A percentile compares a stretch with the other conserved stretches of the same genome.
Evolutionary conservation across 805 yeast genomes (phyloP).

Genomic region (Hanseniaspora guilliermondii): DNA sequence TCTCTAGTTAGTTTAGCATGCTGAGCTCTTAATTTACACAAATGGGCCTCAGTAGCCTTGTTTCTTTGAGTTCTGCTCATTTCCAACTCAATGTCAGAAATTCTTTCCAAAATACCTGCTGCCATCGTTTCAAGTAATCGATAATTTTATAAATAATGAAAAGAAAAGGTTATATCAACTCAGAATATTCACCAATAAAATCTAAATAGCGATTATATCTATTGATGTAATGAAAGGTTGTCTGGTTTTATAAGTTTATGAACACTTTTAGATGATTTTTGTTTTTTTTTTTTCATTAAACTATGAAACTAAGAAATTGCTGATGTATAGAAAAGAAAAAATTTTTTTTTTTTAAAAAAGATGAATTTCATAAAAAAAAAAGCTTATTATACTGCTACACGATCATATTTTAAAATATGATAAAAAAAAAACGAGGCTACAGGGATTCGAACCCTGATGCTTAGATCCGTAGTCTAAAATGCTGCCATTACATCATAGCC

Average conservation of each 20-base stretch:
- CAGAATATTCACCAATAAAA: too few species aligned
- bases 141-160: neutral
- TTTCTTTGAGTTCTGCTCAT: constrained; percentile 91
- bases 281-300: too few species aligned
- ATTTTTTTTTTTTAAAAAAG: neutral
- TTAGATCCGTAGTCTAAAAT: constrained; percentile 14
- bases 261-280: too few species aligned
- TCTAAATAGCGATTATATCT: too few species aligned
- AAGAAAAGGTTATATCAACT: neutral
- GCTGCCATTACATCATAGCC: constrained; percentile 15
- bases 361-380: neutral
- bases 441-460: constrained; percentile 15
- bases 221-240: neutral
- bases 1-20: constrained; percentile 86
- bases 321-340: too few species aligned
- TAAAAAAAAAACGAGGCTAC: constrained; percentile 13
- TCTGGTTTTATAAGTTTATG: neutral
- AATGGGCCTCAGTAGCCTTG: constrained; percentile 94
- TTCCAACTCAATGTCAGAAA: constrained; percentile 82
- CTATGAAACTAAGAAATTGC: too few species aligned
- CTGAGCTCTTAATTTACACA: constrained; percentile 88
- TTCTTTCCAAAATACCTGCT: constrained; percentile 47
- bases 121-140: constrained; percentile 7
- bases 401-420: too few species aligned
- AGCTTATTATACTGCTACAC: too few species aligned